phyloP scores from a whole-genome alignment of 257 asterid species.

The Penstemon barbatus region DNA sequence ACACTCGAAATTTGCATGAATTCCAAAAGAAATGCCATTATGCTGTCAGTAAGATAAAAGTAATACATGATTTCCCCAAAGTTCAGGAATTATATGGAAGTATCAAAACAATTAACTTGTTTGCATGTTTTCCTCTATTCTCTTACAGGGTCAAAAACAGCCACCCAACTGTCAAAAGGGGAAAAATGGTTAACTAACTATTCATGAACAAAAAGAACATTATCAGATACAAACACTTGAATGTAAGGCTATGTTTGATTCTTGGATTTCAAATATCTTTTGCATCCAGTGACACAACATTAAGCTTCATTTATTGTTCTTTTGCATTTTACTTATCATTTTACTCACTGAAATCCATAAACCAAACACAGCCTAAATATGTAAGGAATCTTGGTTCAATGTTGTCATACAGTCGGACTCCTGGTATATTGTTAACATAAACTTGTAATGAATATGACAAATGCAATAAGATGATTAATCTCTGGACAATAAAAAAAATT shows the following conservation, averaged over 20 bases:
- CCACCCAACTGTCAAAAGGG: constrained; percentile 81
- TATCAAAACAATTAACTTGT: constrained; percentile 13
- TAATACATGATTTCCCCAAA: constrained; percentile 3
- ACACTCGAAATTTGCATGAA: constrained; percentile 28
- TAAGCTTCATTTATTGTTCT: too few species aligned
- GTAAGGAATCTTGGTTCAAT: not conserved
- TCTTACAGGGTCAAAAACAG: constrained; percentile 44
- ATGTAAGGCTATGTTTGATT: not conserved
- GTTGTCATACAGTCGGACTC: not conserved
- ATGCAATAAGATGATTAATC: not conserved
- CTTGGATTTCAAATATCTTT: too few species aligned
- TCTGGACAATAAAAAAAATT: not conserved
- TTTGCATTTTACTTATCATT: too few species aligned
- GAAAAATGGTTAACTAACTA: constrained; percentile 16
- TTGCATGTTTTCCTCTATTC: constrained; percentile 23
- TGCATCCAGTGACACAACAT: too few species aligned
- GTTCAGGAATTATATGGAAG: constrained; percentile 7
- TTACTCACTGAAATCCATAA: too few species aligned
- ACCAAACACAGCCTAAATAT: too few species aligned
- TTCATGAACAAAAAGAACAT: not conserved
- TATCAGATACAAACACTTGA: not conserved
- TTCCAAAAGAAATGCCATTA: constrained; percentile 11
- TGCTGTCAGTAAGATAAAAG: constrained; percentile 25
- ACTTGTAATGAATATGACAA: not conserved
- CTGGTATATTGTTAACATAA: not conserved